These are phyloP conservation scores for Cyclotella sp. DNA, from an alignment of 108 stramenopile genomes.

Conservation along the genomic window DNA sequence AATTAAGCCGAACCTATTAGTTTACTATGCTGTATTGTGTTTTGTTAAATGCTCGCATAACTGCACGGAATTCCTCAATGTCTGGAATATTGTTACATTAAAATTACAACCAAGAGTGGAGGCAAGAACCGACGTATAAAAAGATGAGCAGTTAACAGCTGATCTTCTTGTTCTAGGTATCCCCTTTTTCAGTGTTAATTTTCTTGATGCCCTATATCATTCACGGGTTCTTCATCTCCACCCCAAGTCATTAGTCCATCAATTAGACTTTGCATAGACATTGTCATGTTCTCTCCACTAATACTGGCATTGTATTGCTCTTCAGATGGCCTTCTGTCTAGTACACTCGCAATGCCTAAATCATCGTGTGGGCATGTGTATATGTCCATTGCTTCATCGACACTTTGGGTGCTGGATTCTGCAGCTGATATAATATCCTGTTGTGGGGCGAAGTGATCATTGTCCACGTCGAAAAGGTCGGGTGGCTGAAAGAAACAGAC, in stretches of 20 bases:
- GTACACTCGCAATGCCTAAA: background rate
- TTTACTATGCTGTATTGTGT: too few relatives aligned
- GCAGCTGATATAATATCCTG: slow-evolving; percentile 12
- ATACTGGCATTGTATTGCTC: slow-evolving; percentile 12
- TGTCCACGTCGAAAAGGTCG: slow-evolving; percentile 32
- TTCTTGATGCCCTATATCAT: slow-evolving; percentile 36
- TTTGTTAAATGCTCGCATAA: too few relatives aligned
- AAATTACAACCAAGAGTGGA: background rate
- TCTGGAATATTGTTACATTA: background rate
- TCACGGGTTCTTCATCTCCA: slow-evolving; percentile 66
- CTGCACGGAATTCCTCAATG: background rate
- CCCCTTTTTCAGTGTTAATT: background rate
- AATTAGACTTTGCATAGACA: slow-evolving; percentile 87
- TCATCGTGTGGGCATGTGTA: background rate
- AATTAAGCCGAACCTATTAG: too few relatives aligned
- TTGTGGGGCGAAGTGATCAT: slow-evolving; percentile 44
- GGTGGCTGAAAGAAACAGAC: slow-evolving; percentile 29
- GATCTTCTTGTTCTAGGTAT: slow-evolving; percentile 6
- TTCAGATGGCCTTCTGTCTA: background rate
- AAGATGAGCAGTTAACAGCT: background rate
- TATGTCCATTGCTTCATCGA: background rate
- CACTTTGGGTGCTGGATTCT: slow-evolving; percentile 7
- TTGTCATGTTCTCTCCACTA: slow-evolving; percentile 56
- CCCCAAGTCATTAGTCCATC: slow-evolving; percentile 88
- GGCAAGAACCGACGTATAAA: background rate